Base-by-base conservation (phyloP, 805 yeast species). In the Crinitomyces ghanaensis region DNA sequence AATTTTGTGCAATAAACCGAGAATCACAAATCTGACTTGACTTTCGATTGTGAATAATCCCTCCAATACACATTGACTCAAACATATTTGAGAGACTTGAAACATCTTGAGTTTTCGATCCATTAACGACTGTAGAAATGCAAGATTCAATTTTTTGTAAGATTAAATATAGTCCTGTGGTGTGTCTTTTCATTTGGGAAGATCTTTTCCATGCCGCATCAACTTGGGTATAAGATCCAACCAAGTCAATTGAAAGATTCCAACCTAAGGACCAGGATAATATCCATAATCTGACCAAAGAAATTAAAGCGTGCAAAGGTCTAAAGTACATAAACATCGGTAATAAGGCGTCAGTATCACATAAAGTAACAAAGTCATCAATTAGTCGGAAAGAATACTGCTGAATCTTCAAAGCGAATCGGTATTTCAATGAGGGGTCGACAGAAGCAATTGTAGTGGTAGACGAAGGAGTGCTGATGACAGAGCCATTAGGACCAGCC, bases 171-270 rank as follows among this genome's bases (percentile, higher is more conserved):
- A 30, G 12, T 13, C 12, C 14, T 8, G 16, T 16, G 14, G 31
- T 34, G n/a, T 30, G 22, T 19, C 23, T 15, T 15, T 27, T 35
- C 8, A 16, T 27, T 17, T 14, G n/a, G n/a, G 30, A 8, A 12
- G 29, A 15, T 20, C 16, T 22, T 19, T 43, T 43, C 49, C 61
- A 56, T 16, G 46, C 48, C 23, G 38, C 38, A 11, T 31, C 19
- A 7, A 53, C 45, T 2, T 45, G 31, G 11, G 34, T 41, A 22
- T 46, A 38, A 13, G 41, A 30, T 18, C 49, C 45, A 30, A 47
- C 49, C 2, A 49, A 41, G 9, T 49, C 42, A 9, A 54, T 50
- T 15, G 50, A 49, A n/a, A 42, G 31, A 16, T 48, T 50, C 7
- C 42, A 22, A 2, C 46, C 39, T 11, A 29, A 17, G 21, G 33